Conservation (phyloP, 805 yeast species). For the Kazachstania psychrophila region DNA sequence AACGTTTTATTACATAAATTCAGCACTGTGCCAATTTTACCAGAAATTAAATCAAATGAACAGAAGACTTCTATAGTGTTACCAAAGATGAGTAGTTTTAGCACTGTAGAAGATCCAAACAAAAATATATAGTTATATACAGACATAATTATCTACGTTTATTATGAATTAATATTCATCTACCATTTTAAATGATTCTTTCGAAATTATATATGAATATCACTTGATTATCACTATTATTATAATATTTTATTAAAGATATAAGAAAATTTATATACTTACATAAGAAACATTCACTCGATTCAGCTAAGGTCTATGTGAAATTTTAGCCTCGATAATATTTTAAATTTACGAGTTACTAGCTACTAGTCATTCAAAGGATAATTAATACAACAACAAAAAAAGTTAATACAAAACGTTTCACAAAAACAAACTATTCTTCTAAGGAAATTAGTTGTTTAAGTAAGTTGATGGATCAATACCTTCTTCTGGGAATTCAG, state of each 20-base stretch:
- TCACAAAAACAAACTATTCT: too few relatives aligned
- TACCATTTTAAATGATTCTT: too few relatives aligned
- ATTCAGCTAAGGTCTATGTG: too few relatives aligned
- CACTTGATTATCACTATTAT: too few relatives aligned
- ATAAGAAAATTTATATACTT: too few relatives aligned
- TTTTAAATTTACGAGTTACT: neutral
- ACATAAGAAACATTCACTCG: too few relatives aligned
- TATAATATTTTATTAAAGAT: too few relatives aligned
- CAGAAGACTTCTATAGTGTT: slow-evolving; percentile 3
- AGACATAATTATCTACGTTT: too few relatives aligned
- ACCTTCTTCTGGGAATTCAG: slow-evolving; percentile 96
- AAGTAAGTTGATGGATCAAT: slow-evolving; percentile 95
- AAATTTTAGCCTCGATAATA: neutral
- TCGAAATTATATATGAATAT: too few relatives aligned
- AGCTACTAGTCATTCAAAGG: neutral
- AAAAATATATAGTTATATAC: slow-evolving; percentile 10
- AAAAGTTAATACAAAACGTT: too few relatives aligned
- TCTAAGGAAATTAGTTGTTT: slow-evolving; percentile 91
- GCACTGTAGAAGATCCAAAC: slow-evolving; percentile 19
- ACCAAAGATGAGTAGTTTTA: slow-evolving; percentile 25
- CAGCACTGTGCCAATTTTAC: slow-evolving; percentile 6
- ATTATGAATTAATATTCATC: too few relatives aligned
- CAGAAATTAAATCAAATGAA: slow-evolving; percentile 3
- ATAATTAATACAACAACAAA: too few relatives aligned
- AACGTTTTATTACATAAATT: slow-evolving; percentile 6